These are phyloP conservation scores for Cyclotella distinguenda DNA, from an alignment of 108 stramenopile species.

Conservation along the genomic window DNA sequence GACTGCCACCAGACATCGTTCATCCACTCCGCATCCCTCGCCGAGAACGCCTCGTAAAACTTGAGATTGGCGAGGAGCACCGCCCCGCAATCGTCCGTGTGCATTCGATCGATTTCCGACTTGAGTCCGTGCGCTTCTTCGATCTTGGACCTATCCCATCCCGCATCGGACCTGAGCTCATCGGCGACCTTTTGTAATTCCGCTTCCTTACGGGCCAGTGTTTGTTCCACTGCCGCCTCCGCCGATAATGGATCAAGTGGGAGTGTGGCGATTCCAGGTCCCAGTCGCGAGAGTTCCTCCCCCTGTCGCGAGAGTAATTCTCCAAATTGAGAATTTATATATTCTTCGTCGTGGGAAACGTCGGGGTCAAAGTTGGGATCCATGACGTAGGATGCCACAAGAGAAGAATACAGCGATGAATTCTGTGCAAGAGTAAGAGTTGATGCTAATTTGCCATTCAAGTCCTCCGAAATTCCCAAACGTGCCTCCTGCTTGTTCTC, in stretches of 20 bases:
- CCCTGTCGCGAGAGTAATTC: slow-evolving; percentile 39
- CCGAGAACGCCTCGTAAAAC: slow-evolving; percentile 79
- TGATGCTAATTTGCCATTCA: slow-evolving; percentile 2
- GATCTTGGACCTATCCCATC: slow-evolving; percentile 35
- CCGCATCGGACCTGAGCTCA: slow-evolving; percentile 2
- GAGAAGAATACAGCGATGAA: slow-evolving; percentile 31
- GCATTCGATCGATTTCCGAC: slow-evolving; percentile 63
- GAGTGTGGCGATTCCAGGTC: slow-evolving; percentile 36
- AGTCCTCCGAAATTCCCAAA: not conserved
- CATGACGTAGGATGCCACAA: slow-evolving; percentile 25
- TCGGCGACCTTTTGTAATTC: slow-evolving; percentile 32
- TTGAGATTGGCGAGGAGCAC: slow-evolving; percentile 74
- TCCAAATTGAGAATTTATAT: slow-evolving; percentile 30
- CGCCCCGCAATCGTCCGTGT: slow-evolving; percentile 80
- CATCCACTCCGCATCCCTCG: slow-evolving; percentile 67
- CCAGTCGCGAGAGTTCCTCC: slow-evolving; percentile 22
- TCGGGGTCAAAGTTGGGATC: slow-evolving; percentile 28
- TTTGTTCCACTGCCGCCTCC: slow-evolving; percentile 27
- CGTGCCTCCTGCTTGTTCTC: slow-evolving; percentile 40
- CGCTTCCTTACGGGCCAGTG: slow-evolving; percentile 29
- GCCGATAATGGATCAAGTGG: slow-evolving; percentile 39
- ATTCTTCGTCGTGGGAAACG: slow-evolving; percentile 21
- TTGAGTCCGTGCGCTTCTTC: slow-evolving; percentile 47
- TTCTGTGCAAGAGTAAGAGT: not conserved
- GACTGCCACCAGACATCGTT: slow-evolving; percentile 70